Base-by-base conservation (phyloP, 208 protist genomes). In the Acanthamoeba lenticulata region DNA sequence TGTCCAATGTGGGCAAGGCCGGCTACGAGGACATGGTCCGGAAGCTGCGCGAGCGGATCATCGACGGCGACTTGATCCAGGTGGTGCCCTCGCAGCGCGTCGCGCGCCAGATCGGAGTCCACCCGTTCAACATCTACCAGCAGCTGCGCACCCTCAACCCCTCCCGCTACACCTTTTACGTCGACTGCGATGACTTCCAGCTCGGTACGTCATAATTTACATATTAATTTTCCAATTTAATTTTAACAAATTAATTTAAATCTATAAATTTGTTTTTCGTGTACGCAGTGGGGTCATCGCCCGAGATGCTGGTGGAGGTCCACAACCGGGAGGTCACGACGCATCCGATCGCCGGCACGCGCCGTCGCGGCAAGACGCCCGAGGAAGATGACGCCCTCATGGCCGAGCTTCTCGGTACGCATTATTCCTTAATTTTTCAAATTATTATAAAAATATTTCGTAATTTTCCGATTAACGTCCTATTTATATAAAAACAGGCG, bases 161-260 rank as follows among this genome's bases (percentile, higher is more conserved):
- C 0, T 96, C 94, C 2, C 95, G 94, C 29, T 97, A 97, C 67
- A 97, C 96, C 94, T 97, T 97, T 74, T 97, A 95, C 88, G 47
- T 96, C 29, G 62, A 96, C 17, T 95, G 52, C 55, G 65, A 72
- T 32, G 79, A 94, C 38, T 95, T 92, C 67, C 90, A 94, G 34
- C 55, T 95, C 34, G 62, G 77, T 88, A 88, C 11, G 9, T 5
- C 45, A 49, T 49, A 49, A 49, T 57, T 57, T 57, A 21, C 36
- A 15, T 77, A 36, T 42, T 36, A 38, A n/a, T n/a, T 77, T n/a
- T 36, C 17, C 27, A 57, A 21, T n/a, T 57, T 57, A 3, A n/a
- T 57, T n/a, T 57, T 57, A 3, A n/a, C 27, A 57, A 27, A 1
- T 29, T 27, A 27, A 27, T 29, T 60, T 60, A 60, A 52, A 52